Percentiles rank a stretch among this genome's conserved stretches.
phyloP scores from a whole-genome alignment of 768 basidiomycete genomes.

The Leccinum barrowsii region DNA sequence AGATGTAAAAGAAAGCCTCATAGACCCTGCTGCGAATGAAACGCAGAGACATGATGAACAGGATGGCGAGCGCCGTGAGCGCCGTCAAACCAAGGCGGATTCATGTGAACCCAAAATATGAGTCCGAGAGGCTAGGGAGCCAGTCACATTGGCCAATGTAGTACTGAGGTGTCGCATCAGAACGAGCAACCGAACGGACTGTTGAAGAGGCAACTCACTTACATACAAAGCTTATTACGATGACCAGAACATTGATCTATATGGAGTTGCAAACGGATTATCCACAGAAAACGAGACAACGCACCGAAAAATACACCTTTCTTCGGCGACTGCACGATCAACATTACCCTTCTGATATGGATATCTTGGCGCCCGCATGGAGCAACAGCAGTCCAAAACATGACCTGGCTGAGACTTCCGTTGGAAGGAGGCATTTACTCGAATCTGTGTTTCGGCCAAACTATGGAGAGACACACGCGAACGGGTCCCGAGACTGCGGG shows the following conservation, averaged over 20 bases:
- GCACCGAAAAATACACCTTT: not conserved
- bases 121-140: not conserved
- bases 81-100: constrained; percentile 37
- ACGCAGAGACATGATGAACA: constrained; percentile 46
- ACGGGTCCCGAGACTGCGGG: constrained; percentile 60
- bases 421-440: constrained; percentile 45
- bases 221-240: not conserved
- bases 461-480: constrained; percentile 56
- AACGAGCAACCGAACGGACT: not conserved
- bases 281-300: not conserved
- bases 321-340: too few species aligned
- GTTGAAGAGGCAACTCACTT: constrained; percentile 1
- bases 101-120: constrained; percentile 11
- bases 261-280: not conserved
- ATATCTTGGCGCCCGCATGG: constrained; percentile 35
- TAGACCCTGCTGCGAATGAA: constrained; percentile 45
- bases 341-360: constrained; percentile 2
- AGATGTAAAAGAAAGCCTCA: constrained; percentile 50
- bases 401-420: constrained; percentile 39
- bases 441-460: constrained; percentile 64
- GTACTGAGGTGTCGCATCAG: not conserved
- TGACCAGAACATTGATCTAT: not conserved
- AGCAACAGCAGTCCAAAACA: constrained; percentile 47
- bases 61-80: constrained; percentile 37
- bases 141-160: not conserved